These are phyloP conservation scores for Terfezia boudieri DNA, from an alignment of 495 filamentous ascomycete species.

Conservation along the genomic window DNA sequence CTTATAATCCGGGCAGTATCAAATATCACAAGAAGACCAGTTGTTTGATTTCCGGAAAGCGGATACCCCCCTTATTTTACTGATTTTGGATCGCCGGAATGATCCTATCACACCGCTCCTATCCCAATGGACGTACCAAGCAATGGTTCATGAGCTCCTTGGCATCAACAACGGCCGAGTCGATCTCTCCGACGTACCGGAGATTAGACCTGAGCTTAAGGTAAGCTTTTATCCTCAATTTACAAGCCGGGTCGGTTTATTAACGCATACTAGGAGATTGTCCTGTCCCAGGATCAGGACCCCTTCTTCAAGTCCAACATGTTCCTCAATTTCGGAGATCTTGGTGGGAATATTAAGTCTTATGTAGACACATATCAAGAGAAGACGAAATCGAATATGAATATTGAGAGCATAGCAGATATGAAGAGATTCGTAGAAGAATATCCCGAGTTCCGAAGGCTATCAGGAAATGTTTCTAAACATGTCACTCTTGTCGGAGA, in stretches of 20 bases:
- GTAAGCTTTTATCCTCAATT: background rate
- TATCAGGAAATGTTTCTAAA: slow-evolving; percentile 94
- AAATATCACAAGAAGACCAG: slow-evolving; percentile 86
- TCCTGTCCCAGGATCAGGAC: slow-evolving; percentile 90
- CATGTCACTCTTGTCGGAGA: slow-evolving; percentile 92
- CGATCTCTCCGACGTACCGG: slow-evolving; percentile 65
- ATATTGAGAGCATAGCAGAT: slow-evolving; percentile 88
- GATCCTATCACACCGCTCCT: slow-evolving; percentile 91
- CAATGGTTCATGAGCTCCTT: slow-evolving; percentile 92
- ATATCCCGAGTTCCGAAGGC: slow-evolving; percentile 88
- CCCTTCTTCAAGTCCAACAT: slow-evolving; percentile 99
- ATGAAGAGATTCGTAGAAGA: slow-evolving; percentile 99
- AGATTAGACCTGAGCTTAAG: slow-evolving; percentile 70
- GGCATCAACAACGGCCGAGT: slow-evolving; percentile 87
- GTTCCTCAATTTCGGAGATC: slow-evolving; percentile 95
- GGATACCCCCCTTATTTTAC: slow-evolving; percentile 80
- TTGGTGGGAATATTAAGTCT: slow-evolving; percentile 94
- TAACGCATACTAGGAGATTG: slow-evolving; percentile 41
- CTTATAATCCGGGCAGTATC: slow-evolving; percentile 41
- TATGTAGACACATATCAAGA: slow-evolving; percentile 95
- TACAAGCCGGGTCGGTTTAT: background rate
- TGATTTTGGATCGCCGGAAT: slow-evolving; percentile 78
- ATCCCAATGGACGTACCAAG: slow-evolving; percentile 97
- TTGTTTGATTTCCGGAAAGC: slow-evolving; percentile 90
- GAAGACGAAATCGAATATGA: slow-evolving; percentile 76